phyloP scores from a whole-genome alignment of 2,329 filamentous ascomycete genomes.

The Diaporthe helianthi region DNA sequence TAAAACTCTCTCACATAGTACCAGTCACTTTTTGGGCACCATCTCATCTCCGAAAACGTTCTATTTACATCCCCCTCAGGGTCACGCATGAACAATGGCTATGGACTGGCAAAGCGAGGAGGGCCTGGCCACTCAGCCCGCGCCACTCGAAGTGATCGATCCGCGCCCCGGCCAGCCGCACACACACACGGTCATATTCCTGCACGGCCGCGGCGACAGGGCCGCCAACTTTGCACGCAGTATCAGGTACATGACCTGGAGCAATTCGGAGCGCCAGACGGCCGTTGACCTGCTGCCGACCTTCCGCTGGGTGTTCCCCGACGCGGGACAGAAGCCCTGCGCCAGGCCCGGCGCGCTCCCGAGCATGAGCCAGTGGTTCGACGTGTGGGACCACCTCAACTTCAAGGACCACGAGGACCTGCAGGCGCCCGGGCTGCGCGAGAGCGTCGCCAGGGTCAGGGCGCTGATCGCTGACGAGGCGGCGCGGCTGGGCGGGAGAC shows the following conservation, averaged over 20 bases:
- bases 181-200: slow-evolving; percentile 53
- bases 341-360: slow-evolving; percentile 39
- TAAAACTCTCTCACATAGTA: not conserved
- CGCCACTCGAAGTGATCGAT: slow-evolving; percentile 12
- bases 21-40: not conserved
- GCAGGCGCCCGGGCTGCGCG: slow-evolving; percentile 49
- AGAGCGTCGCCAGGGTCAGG: slow-evolving; percentile 46
- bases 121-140: not conserved
- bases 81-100: not conserved
- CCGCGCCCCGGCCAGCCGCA: slow-evolving; percentile 39
- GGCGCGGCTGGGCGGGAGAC: slow-evolving; percentile 44
- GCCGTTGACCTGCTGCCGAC: slow-evolving; percentile 51
- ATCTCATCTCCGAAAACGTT: too few relatives aligned
- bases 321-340: slow-evolving; percentile 39
- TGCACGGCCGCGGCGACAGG: slow-evolving; percentile 54
- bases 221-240: slow-evolving; percentile 44
- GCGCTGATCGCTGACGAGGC: slow-evolving; percentile 47
- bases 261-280: slow-evolving; percentile 42
- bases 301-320: slow-evolving; percentile 57
- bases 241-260: slow-evolving; percentile 37
- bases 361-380: slow-evolving; percentile 55
- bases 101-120: slow-evolving; percentile 25
- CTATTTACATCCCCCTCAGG: too few relatives aligned
- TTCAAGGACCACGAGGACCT: slow-evolving; percentile 51
- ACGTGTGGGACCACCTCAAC: slow-evolving; percentile 53